Base-by-base conservation (phyloP, 1,284 basidiomycete species). In the Tranzscheliella williamsii region DNA sequence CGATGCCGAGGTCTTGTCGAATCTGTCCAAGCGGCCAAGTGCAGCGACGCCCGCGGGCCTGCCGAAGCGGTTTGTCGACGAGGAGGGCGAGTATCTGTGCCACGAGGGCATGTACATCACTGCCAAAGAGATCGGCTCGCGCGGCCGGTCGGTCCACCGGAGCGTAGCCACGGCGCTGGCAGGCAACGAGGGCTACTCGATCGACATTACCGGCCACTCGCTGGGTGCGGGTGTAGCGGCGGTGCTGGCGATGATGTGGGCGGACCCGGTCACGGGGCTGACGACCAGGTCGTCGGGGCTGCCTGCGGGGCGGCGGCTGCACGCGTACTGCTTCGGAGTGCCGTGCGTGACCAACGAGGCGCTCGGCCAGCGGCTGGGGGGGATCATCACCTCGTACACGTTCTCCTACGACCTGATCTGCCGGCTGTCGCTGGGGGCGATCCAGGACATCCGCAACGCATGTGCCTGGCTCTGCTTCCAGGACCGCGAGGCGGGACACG, bases 221-320 rank as follows among this genome's bases (percentile, higher is more conserved):
- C 82, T 94, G 3, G 91, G 91, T 8, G 90, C 90, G 5, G 91
- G 89, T 0, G 88, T 92, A 0, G 87, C 87, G 9, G 82, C 85
- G 1, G 79, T 90, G 11, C 79, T 90, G n/a, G 87, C 85, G 27
- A 78, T 91, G 76, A 87, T 88, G 83, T 91, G 89, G 89, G 87
- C 88, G 2, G 86, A 89, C 22, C 68, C 68, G 1, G 52, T 46
- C 4, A 69, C 68, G 1, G 52, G 62, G 4, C 41, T 69, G 3
- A 71, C 68, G 13, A 63, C 47, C 0, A 3, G 26, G 3, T 22
- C 42, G 13, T 70, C 60, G 11, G 76, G 88, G 5, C 81, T 91
- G 7, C 88, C 89, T 5, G 78, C 81, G 4, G 84, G 84, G 24
- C 81, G 87, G 4, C 80, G 83, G 5, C 84, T 89, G 7, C 85